Evolutionary conservation across 768 basidiomycete species (phyloP).

Genomic region (Boletus subparvulus): DNA sequence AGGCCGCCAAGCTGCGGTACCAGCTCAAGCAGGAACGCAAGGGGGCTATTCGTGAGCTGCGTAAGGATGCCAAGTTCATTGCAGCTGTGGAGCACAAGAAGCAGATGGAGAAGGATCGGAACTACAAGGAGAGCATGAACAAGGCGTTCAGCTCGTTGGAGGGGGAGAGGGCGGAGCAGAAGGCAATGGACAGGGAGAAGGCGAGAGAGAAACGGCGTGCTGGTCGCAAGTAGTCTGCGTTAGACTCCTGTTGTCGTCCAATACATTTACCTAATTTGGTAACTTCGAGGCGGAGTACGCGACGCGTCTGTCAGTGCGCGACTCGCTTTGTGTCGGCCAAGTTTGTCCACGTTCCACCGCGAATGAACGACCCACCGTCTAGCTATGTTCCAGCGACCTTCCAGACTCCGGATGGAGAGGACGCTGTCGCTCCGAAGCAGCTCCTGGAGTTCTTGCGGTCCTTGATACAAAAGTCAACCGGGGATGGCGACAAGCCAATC

Average conservation of each 20-base stretch:
- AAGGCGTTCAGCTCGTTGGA: conserved; percentile 75
- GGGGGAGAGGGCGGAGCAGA: conserved; percentile 92
- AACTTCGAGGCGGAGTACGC: neutral
- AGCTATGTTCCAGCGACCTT: conserved; percentile 32
- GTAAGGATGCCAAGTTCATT: conserved; percentile 94
- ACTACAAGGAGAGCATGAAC: conserved; percentile 82
- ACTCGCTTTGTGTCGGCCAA: neutral
- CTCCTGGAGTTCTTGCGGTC: conserved; percentile 45
- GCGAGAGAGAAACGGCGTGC: conserved; percentile 71
- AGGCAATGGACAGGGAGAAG: conserved; percentile 86
- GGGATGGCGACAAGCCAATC: conserved; percentile 31
- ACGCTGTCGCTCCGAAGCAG: conserved; percentile 33
- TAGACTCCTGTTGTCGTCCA: neutral
- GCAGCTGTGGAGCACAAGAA: conserved; percentile 83
- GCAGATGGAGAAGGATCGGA: conserved; percentile 79
- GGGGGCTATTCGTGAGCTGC: conserved; percentile 93
- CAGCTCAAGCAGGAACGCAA: conserved; percentile 95
- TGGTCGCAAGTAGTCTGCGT: conserved; percentile 60
- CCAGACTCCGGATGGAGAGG: conserved; percentile 29
- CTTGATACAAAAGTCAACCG: conserved; percentile 36
- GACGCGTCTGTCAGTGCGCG: neutral
- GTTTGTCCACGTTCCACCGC: neutral
- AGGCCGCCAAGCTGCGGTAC: conserved; percentile 77
- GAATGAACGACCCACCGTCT: conserved; percentile 29
- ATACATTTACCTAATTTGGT: conserved; percentile 9